Conservation (phyloP, 495 filamentous ascomycete genomes). For the Penicillium roqueforti region DNA sequence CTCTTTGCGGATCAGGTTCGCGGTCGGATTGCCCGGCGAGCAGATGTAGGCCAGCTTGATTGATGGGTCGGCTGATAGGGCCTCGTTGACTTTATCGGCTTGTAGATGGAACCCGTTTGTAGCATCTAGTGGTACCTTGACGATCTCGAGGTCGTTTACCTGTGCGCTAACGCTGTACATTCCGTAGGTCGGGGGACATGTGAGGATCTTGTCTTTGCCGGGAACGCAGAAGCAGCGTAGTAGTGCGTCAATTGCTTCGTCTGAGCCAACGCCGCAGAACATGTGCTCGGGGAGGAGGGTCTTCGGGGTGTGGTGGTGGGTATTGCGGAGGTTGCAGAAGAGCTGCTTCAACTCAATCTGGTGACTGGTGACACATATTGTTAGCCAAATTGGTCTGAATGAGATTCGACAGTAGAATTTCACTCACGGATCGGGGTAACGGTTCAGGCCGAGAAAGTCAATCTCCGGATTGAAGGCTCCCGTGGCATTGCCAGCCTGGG, state of each 20-base stretch:
- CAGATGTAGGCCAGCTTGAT: constrained; percentile 92
- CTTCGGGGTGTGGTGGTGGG: constrained; percentile 70
- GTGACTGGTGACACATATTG: constrained; percentile 51
- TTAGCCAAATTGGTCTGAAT: neutral
- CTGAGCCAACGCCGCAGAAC: constrained; percentile 91
- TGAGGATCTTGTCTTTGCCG: constrained; percentile 81
- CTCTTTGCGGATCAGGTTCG: constrained; percentile 67
- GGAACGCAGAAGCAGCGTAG: constrained; percentile 89
- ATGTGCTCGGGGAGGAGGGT: constrained; percentile 76
- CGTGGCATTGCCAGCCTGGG: constrained; percentile 33
- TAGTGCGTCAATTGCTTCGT: constrained; percentile 93
- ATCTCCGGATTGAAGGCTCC: constrained; percentile 45
- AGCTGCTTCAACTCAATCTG: constrained; percentile 79
- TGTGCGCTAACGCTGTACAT: constrained; percentile 96
- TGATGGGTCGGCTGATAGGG: constrained; percentile 55
- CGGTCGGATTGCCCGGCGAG: constrained; percentile 93
- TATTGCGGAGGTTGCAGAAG: constrained; percentile 85
- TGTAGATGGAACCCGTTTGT: constrained; percentile 64
- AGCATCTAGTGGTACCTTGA: constrained; percentile 73
- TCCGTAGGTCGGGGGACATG: constrained; percentile 94
- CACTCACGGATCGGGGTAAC: constrained; percentile 88
- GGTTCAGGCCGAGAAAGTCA: constrained; percentile 75
- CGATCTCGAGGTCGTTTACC: constrained; percentile 83
- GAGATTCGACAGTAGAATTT: neutral
- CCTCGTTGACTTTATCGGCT: constrained; percentile 59